These are phyloP conservation scores for Glycine tomentella DNA, from an alignment of 306 rosid genomes.

Conservation along the genomic window DNA sequence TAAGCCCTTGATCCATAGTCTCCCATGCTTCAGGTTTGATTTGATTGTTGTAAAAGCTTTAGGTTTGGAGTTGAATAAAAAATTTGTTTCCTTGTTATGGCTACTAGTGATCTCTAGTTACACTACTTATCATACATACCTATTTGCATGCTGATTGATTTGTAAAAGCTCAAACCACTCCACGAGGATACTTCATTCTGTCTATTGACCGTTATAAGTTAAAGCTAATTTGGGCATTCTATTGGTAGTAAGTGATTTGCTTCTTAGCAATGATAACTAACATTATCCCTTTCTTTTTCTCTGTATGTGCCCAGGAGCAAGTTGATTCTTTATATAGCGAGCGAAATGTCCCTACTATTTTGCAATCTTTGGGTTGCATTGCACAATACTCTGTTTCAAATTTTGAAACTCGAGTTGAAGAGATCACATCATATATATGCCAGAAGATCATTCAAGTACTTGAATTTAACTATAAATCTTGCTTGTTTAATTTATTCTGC, in stretches of 20 bases:
- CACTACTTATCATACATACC: background rate
- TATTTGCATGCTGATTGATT: background rate
- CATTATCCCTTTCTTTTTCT: conserved; percentile 6
- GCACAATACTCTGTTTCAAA: conserved; percentile 74
- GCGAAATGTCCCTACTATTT: conserved; percentile 72
- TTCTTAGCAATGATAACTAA: conserved; percentile 29
- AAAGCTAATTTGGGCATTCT: background rate
- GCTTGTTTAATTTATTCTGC: conserved; percentile 44
- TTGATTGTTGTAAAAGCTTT: too few relatives aligned
- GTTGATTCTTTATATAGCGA: conserved; percentile 61
- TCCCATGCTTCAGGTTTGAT: too few relatives aligned
- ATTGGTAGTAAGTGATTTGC: conserved; percentile 23
- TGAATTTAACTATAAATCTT: conserved; percentile 44
- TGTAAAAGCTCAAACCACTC: background rate
- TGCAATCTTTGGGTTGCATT: conserved; percentile 91
- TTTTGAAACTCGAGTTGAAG: conserved; percentile 68
- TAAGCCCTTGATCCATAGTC: too few relatives aligned
- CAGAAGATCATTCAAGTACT: conserved; percentile 78
- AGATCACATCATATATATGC: conserved; percentile 66
- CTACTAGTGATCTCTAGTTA: background rate
- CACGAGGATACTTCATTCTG: background rate
- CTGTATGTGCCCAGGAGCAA: conserved; percentile 61
- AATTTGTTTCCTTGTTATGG: too few relatives aligned
- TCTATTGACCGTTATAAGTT: background rate
- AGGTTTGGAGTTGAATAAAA: too few relatives aligned